Conservation (phyloP, 225 moss, liverwort and hornwort genomes). For the Polytrichum commune region DNA sequence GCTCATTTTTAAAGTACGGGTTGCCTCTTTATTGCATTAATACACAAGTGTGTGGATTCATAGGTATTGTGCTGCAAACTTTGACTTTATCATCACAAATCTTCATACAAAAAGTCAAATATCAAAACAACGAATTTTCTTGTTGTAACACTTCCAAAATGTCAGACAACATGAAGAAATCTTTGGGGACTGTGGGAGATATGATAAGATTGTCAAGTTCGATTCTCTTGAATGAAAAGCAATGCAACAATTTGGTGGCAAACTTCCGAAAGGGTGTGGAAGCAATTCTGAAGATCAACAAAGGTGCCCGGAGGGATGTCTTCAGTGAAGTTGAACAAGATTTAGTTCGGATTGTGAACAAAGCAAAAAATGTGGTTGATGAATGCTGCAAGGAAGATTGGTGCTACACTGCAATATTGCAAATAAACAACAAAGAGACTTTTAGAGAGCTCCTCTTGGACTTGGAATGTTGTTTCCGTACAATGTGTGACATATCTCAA, state of each 20-base stretch:
- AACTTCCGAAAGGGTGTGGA: neutral
- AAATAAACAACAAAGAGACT: constrained; percentile 6
- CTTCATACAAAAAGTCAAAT: neutral
- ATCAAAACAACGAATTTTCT: neutral
- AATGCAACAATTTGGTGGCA: neutral
- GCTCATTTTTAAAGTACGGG: too few relatives aligned
- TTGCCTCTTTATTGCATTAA: too few relatives aligned
- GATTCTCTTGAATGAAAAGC: neutral
- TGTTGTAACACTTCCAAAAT: neutral
- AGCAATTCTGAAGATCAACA: neutral
- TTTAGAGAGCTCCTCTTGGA: constrained; percentile 9
- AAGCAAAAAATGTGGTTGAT: neutral
- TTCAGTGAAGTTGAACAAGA: neutral
- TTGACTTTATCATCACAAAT: neutral
- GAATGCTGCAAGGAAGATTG: constrained; percentile 5
- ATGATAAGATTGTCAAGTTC: neutral
- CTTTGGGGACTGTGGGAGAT: neutral
- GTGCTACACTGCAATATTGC: neutral
- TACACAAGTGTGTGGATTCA: neutral
- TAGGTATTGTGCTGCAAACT: neutral
- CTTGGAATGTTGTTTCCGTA: constrained; percentile 6
- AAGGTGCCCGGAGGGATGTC: neutral
- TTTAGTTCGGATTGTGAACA: neutral
- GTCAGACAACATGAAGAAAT: neutral
- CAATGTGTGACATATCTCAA: neutral